Percentiles rank a stretch among this genome's conserved stretches.
phyloP scores from a whole-genome alignment of 306 rosid genomes.

The Prunus salicina region DNA sequence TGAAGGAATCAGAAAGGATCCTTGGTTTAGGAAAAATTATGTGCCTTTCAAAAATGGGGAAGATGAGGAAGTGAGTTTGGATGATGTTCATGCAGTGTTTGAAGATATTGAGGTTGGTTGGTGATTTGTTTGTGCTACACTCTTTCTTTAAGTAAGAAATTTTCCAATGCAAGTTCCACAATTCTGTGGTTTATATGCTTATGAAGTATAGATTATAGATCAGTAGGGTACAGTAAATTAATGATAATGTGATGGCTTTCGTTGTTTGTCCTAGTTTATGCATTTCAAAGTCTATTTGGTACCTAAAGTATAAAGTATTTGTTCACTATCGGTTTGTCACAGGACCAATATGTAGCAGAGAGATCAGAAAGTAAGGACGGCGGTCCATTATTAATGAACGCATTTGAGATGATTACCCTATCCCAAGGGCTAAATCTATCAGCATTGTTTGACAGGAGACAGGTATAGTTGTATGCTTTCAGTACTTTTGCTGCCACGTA shows the following conservation, averaged over 20 bases:
- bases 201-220: neutral
- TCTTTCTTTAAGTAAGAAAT: constrained; percentile 2
- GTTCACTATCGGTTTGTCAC: constrained; percentile 28
- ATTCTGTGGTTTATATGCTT: neutral
- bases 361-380: constrained; percentile 44
- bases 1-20: constrained; percentile 62
- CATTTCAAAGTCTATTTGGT: neutral
- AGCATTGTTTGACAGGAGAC: constrained; percentile 76
- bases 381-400: constrained; percentile 92
- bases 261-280: neutral
- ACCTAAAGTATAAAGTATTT: neutral
- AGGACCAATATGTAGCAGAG: constrained; percentile 69
- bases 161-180: constrained; percentile 12
- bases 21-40: constrained; percentile 76
- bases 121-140: constrained; percentile 20
- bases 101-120: constrained; percentile 70
- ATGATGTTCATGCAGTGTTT: constrained; percentile 84
- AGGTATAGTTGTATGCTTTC: constrained; percentile 42
- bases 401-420: constrained; percentile 93
- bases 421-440: constrained; percentile 95
- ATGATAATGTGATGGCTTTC: neutral
- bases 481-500: neutral
- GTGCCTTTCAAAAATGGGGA: constrained; percentile 43
- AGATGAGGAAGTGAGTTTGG: constrained; percentile 72
- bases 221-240: neutral